Percentiles rank a stretch among this genome's conserved stretches.
phyloP scores from a whole-genome alignment of 257 asterid species.

The Paraleonurus japonicus region DNA sequence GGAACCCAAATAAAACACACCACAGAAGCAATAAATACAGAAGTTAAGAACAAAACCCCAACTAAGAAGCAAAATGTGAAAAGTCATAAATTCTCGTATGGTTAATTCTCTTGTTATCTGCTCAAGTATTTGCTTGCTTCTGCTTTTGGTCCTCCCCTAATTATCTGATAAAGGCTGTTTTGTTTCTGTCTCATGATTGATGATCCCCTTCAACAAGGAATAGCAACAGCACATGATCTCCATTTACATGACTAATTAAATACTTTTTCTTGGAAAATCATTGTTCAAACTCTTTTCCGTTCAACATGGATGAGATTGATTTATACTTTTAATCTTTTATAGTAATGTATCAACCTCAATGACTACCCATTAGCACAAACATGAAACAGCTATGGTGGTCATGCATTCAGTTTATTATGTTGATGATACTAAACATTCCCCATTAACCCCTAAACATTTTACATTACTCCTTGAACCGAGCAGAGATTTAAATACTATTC shows the following conservation, averaged over 20 bases:
- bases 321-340: too few relatives aligned
- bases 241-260: not conserved
- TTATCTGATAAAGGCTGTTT: not conserved
- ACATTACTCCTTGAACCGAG: not conserved
- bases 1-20: slow-evolving; percentile 32
- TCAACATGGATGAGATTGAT: not conserved
- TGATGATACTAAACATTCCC: not conserved
- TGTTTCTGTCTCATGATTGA: slow-evolving; percentile 1
- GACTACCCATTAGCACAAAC: not conserved
- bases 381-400: not conserved
- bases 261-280: not conserved
- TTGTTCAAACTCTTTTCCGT: not conserved
- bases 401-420: not conserved
- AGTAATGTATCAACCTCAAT: not conserved
- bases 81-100: not conserved
- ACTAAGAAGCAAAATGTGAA: slow-evolving; percentile 3
- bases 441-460: not conserved
- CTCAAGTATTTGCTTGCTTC: slow-evolving; percentile 1
- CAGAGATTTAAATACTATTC: not conserved
- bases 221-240: not conserved
- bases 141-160: not conserved
- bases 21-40: slow-evolving; percentile 8
- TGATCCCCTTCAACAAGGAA: not conserved
- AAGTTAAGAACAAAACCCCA: not conserved
- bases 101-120: not conserved